Percentiles rank a stretch among this genome's conserved stretches.
These are phyloP conservation scores for Cyberlindnera subsufficiens DNA, from an alignment of 805 yeast species.

Conservation along the genomic window DNA sequence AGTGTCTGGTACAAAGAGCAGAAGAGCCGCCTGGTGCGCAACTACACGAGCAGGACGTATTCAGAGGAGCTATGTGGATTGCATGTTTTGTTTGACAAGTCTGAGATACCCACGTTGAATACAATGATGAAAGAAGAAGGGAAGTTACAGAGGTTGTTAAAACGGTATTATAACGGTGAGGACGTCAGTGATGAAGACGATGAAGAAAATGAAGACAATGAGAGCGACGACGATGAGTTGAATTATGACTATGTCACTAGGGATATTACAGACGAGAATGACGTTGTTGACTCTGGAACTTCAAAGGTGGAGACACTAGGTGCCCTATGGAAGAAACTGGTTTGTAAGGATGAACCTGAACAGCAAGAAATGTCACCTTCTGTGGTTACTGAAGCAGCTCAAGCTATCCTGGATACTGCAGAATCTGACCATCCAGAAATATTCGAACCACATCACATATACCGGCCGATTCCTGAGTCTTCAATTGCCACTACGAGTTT, in stretches of 20 bases:
- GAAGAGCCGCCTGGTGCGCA: slow-evolving; percentile 21
- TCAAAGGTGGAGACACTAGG: no score
- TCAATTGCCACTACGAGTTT: no score
- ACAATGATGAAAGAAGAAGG: neutral
- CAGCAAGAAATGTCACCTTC: no score
- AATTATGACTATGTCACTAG: neutral
- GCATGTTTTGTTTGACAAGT: neutral
- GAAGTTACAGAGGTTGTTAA: slow-evolving; percentile 5
- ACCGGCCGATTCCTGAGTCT: no score
- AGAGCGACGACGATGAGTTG: slow-evolving; percentile 1
- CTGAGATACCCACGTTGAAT: neutral
- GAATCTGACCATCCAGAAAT: no score
- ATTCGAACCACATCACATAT: no score
- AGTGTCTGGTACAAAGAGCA: slow-evolving; percentile 44
- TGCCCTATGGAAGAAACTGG: no score
- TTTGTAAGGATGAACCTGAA: no score
- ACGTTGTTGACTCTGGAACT: neutral
- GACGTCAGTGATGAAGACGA: slow-evolving; percentile 2
- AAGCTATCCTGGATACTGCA: no score
- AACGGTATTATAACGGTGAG: slow-evolving; percentile 2
- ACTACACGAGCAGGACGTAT: slow-evolving; percentile 9
- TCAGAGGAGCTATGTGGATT: neutral
- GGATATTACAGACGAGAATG: neutral
- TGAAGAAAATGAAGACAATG: neutral
- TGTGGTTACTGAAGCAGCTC: no score